Conservation (phyloP, 768 basidiomycete species). For the Leucosporidium yakuticum region DNA sequence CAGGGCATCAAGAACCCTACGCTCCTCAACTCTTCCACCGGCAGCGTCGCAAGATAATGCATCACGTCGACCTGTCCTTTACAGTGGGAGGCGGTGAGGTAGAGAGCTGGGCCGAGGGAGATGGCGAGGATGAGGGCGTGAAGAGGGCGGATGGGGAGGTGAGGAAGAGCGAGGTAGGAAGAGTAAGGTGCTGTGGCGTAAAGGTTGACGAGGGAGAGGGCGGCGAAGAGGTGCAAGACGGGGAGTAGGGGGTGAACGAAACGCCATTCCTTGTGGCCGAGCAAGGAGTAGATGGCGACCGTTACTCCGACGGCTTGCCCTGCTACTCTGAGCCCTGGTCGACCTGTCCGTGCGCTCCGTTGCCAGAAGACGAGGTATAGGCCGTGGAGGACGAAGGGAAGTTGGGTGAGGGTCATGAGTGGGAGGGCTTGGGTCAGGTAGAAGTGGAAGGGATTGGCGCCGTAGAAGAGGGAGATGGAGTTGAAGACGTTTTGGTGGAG, state of each 20-base stretch:
- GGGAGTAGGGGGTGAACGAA: constrained; percentile 91
- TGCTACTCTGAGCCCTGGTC: no score
- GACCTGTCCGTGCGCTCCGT: background rate
- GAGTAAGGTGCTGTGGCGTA: constrained; percentile 39
- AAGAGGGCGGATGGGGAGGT: background rate
- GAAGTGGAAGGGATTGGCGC: constrained; percentile 76
- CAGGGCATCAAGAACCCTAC: constrained; percentile 91
- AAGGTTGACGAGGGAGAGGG: constrained; percentile 58
- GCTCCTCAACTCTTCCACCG: constrained; percentile 49
- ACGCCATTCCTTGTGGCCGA: constrained; percentile 95
- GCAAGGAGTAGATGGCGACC: constrained; percentile 51
- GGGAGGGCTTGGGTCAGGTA: constrained; percentile 82
- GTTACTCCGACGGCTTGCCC: background rate
- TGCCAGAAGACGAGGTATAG: constrained; percentile 28
- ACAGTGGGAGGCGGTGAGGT: constrained; percentile 55
- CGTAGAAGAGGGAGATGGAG: constrained; percentile 82
- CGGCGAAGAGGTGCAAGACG: constrained; percentile 68
- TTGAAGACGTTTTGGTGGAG: constrained; percentile 71
- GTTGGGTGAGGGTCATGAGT: constrained; percentile 63
- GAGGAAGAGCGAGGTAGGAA: background rate
- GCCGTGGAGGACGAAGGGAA: constrained; percentile 69
- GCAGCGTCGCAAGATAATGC: constrained; percentile 58
- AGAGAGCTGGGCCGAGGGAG: constrained; percentile 17
- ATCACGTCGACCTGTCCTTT: constrained; percentile 72
- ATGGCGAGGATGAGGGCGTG: background rate